phyloP scores from a whole-genome alignment of 2,329 filamentous ascomycete species.

The Claviceps monticola region DNA sequence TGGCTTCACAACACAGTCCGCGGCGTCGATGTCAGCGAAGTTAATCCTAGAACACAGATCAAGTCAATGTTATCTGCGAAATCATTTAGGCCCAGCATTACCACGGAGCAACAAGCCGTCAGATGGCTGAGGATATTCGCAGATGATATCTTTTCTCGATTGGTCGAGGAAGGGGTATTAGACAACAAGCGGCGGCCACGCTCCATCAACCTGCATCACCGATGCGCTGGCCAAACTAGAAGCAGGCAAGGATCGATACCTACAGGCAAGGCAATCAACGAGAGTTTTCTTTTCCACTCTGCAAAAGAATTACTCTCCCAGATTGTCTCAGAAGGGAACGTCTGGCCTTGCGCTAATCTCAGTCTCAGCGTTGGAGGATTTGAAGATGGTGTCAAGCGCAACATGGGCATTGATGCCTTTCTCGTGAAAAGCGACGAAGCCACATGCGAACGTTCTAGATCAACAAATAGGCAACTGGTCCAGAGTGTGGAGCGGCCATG shows the following conservation, averaged over 20 bases:
- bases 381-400: constrained; percentile 72
- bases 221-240: constrained; percentile 57
- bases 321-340: constrained; percentile 59
- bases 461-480: constrained; percentile 3
- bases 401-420: constrained; percentile 75
- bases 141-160: constrained; percentile 77
- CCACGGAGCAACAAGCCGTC: constrained; percentile 59
- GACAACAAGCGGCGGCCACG: constrained; percentile 79
- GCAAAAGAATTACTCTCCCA: constrained; percentile 66
- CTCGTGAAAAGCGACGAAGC: constrained; percentile 63
- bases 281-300: constrained; percentile 57
- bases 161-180: constrained; percentile 80
- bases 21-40: constrained; percentile 75
- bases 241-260: constrained; percentile 69
- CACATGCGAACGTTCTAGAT: constrained; percentile 20
- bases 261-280: constrained; percentile 57
- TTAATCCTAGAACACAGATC: constrained; percentile 82
- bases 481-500: constrained; percentile 7
- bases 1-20: constrained; percentile 81
- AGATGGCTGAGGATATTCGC: constrained; percentile 86
- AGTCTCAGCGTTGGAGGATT: constrained; percentile 85
- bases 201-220: constrained; percentile 73
- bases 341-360: constrained; percentile 87
- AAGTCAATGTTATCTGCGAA: constrained; percentile 97
- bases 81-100: constrained; percentile 78